These are phyloP conservation scores for Debaryomycetaceae sp. DNA, from an alignment of 1,139 yeast genomes.

Conservation along the genomic window DNA sequence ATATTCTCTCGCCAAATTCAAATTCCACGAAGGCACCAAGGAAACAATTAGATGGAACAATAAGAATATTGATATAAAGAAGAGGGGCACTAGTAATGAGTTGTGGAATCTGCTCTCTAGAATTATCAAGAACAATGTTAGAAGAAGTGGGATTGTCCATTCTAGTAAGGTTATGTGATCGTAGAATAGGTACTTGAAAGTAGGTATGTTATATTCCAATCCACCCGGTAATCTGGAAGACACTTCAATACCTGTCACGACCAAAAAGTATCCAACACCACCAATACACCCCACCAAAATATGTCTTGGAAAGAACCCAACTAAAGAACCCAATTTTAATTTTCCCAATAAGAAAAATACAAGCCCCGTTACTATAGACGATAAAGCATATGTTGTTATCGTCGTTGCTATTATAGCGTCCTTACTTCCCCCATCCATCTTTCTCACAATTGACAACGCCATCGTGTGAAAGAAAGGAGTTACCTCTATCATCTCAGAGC, in stretches of 20 bases:
- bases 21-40: slow-evolving; percentile 60
- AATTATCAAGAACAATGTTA: slow-evolving; percentile 57
- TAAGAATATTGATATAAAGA: slow-evolving; percentile 68
- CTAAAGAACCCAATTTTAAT: slow-evolving; percentile 74
- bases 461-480: slow-evolving; percentile 96
- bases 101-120: slow-evolving; percentile 67
- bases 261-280: slow-evolving; percentile 91
- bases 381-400: slow-evolving; percentile 76
- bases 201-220: slow-evolving; percentile 57
- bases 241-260: slow-evolving; percentile 89
- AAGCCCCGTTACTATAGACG: slow-evolving; percentile 81
- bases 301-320: slow-evolving; percentile 94
- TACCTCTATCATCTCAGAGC: slow-evolving; percentile 97
- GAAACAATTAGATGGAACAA: slow-evolving; percentile 67
- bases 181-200: slow-evolving; percentile 46
- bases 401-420: slow-evolving; percentile 82
- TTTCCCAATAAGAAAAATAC: slow-evolving; percentile 77
- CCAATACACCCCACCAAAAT: slow-evolving; percentile 96
- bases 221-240: slow-evolving; percentile 77
- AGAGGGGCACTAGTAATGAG: slow-evolving; percentile 77
- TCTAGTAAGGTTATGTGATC: slow-evolving; percentile 47
- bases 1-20: slow-evolving; percentile 55
- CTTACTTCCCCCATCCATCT: slow-evolving; percentile 49
- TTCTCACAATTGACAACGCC: slow-evolving; percentile 69
- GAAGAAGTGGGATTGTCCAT: slow-evolving; percentile 68